Conservation (phyloP, 805 yeast species). For the Starmerella riodocensis region DNA sequence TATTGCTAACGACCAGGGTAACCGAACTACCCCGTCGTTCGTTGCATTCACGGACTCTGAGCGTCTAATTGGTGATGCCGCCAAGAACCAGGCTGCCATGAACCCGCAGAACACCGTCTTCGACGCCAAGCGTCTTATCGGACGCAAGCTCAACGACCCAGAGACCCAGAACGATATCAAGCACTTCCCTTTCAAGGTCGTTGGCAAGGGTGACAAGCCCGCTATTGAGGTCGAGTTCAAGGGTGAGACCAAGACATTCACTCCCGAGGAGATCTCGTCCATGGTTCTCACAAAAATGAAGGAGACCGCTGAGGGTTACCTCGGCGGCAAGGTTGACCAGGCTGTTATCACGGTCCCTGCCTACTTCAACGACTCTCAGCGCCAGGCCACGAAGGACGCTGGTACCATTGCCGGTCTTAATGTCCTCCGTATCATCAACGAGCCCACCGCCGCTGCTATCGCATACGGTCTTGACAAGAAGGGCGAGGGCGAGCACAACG, state of each 20-base stretch:
- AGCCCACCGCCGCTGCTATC: constrained; percentile 97
- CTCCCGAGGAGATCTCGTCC: constrained; percentile 90
- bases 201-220: constrained; percentile 75
- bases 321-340: constrained; percentile 72
- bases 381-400: constrained; percentile 97
- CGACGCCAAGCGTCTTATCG: constrained; percentile 91
- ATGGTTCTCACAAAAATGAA: constrained; percentile 88
- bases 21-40: constrained; percentile 94
- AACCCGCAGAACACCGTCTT: constrained; percentile 88
- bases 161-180: constrained; percentile 69
- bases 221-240: constrained; percentile 73
- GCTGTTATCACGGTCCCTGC: constrained; percentile 97
- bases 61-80: constrained; percentile 94
- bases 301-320: constrained; percentile 82
- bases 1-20: constrained; percentile 95
- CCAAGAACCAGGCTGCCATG: constrained; percentile 96
- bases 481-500: constrained; percentile 71
- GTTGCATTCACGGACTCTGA: constrained; percentile 94
- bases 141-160: constrained; percentile 64
- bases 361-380: constrained; percentile 92
- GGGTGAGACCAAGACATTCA: constrained; percentile 74
- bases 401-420: constrained; percentile 93
- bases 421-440: constrained; percentile 88
- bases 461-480: constrained; percentile 78
- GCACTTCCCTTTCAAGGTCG: constrained; percentile 78